Evolutionary conservation across 352 stramenopile species (phyloP).

Genomic region (Globisporangium lucens): DNA sequence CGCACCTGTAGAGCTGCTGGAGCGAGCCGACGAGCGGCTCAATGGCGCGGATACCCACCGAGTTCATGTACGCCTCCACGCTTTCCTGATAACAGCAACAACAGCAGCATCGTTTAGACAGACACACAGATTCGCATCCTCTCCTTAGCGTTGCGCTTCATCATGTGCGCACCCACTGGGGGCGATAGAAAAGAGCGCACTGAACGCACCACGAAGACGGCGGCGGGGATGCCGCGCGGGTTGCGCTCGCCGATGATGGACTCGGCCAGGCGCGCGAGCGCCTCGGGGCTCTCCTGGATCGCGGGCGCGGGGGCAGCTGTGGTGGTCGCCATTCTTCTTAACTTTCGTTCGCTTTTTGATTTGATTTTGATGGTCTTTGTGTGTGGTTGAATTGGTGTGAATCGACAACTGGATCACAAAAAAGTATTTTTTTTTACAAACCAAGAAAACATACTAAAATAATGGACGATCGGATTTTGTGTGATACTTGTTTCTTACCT

Average conservation of each 20-base stretch:
- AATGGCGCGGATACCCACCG: conserved; percentile 52
- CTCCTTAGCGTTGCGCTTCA: too few relatives aligned
- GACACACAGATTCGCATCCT: neutral
- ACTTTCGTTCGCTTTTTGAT: conserved; percentile 1
- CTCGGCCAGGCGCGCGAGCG: conserved; percentile 64
- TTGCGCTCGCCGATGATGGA: conserved; percentile 80
- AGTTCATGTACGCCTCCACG: conserved; percentile 68
- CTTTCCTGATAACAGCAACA: conserved; percentile 35
- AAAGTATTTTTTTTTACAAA: too few relatives aligned
- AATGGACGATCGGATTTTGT: too few relatives aligned
- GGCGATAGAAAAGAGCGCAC: neutral
- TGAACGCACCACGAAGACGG: conserved; percentile 68
- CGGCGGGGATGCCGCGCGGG: conserved; percentile 68
- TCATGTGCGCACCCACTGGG: too few relatives aligned
- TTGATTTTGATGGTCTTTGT: neutral
- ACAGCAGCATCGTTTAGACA: neutral
- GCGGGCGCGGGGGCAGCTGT: conserved; percentile 22
- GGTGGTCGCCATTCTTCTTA: conserved; percentile 31
- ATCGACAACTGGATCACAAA: conserved; percentile 20
- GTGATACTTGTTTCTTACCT: too few relatives aligned
- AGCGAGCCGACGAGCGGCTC: conserved; percentile 76
- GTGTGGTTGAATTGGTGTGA: neutral
- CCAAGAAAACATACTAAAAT: too few relatives aligned
- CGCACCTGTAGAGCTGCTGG: conserved; percentile 78
- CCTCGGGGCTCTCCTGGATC: conserved; percentile 64